Evolutionary conservation across 192 early-diverging fungal genomes (phyloP), one percentile per base, ranked within the genome.

Genomic region (Coemansia sp.): DNA sequence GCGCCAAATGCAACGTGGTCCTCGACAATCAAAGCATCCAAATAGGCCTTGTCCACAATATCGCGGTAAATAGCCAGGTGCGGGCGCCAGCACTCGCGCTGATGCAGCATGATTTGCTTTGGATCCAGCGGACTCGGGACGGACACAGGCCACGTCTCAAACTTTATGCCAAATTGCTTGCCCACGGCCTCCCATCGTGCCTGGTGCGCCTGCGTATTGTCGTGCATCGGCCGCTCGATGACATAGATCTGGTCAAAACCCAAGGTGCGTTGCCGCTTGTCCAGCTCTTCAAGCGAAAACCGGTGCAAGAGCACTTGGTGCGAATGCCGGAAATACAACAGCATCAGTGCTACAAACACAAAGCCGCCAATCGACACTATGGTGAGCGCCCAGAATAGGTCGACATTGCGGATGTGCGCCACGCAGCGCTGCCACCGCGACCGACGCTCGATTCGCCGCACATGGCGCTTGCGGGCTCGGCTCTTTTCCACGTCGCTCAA

Each of bases 71-170:
- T 64, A 17, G 62, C 46, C 54, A 63, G 54, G 34, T 80, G 77
- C 21, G 77, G 67, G 18, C 68, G 67, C 77, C 77, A 80, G 68
- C 77, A 80, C 62, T 67, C 72, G 62, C 68, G 71, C 72, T 80
- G 77, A 32, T 69, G 62, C 62, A 79, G 22, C 60, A 43, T 58
- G 0, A 67, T 50, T 56, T 52, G 39, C 39, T 27, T 53, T 1
- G 76, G 70, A 22, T 79, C 70, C 33, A 70, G 41, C 14, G 76
- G 62, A 27, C 38, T 65, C 17, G 70, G 70, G 33, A 53, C 63
- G 15, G 59, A 22, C 4, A 72, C 67, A 4, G 76, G 70, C 76
- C 76, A 79, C 56, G 60, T 61, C 44, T 69, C 56, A 10, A 72
- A 55, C 34, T 63, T 56, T 10, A 79, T 73, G 17, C 58, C 70